These are phyloP conservation scores for Cucumis sativus DNA, from an alignment of 306 rosid species.

Conservation along the genomic window DNA sequence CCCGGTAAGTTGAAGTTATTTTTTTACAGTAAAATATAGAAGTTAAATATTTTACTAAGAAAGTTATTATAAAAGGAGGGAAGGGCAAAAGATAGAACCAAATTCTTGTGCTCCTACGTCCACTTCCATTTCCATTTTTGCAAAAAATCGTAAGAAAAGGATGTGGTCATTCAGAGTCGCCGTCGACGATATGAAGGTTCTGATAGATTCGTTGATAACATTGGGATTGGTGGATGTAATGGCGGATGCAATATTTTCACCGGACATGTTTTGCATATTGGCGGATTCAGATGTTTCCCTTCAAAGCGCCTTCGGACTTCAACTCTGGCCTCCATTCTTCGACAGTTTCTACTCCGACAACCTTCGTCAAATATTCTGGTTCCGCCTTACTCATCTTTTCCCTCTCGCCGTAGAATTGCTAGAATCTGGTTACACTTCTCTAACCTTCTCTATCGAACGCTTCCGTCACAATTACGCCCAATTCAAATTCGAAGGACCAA, in stretches of 20 bases:
- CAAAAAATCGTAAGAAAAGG: too few relatives aligned
- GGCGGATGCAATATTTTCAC: not conserved
- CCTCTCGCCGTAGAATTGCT: not conserved
- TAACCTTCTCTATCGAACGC: not conserved
- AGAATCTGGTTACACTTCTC: not conserved
- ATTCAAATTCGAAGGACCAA: not conserved
- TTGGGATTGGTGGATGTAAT: not conserved
- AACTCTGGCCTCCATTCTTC: not conserved
- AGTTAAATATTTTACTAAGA: too few relatives aligned
- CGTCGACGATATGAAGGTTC: not conserved
- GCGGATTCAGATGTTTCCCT: not conserved
- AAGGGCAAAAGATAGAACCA: too few relatives aligned
- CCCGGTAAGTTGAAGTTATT: too few relatives aligned
- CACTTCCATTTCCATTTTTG: too few relatives aligned
- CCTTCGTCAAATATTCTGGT: not conserved
- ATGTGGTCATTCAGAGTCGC: not conserved
- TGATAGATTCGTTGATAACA: not conserved
- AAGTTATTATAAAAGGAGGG: too few relatives aligned
- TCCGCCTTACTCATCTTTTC: not conserved
- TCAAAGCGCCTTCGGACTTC: not conserved
- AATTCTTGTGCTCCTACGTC: too few relatives aligned
- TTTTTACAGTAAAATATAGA: too few relatives aligned
- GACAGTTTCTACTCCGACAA: not conserved
- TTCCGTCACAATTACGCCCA: not conserved
- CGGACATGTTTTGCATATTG: not conserved